Conservation (phyloP, 257 asterid species). For the Penstemon barbatus region DNA sequence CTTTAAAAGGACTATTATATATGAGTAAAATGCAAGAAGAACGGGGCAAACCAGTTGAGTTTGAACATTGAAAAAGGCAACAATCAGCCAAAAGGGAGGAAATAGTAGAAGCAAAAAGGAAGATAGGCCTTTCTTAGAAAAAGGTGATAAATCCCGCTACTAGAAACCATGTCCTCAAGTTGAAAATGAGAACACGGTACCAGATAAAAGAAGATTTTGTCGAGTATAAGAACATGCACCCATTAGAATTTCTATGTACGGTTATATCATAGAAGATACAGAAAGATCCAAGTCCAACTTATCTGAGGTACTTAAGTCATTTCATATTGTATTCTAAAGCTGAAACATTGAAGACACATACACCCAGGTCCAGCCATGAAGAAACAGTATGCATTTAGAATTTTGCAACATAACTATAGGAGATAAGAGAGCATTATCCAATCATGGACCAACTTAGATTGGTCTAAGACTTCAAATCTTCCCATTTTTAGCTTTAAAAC, state of each 20-base stretch:
- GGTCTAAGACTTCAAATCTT: conserved; percentile 1
- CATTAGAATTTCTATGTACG: background rate
- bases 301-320: conserved; percentile 6
- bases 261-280: background rate
- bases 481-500: background rate
- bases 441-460: conserved; percentile 14
- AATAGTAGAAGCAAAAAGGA: background rate
- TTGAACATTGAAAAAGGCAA: conserved; percentile 6
- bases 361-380: background rate
- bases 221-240: background rate
- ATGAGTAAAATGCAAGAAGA: conserved; percentile 4
- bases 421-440: background rate
- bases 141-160: conserved; percentile 1
- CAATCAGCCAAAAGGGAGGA: conserved; percentile 17
- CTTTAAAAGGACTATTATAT: conserved; percentile 16
- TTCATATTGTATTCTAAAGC: conserved; percentile 17
- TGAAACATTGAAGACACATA: background rate
- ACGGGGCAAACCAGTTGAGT: background rate
- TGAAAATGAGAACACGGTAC: background rate
- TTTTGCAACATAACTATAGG: background rate
- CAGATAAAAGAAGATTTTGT: background rate
- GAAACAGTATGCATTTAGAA: background rate
- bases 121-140: background rate
- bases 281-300: background rate
- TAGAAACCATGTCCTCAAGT: conserved; percentile 17